These are phyloP conservation scores for Daldinia caldariorum DNA, from an alignment of 495 filamentous ascomycete genomes.

Conservation along the genomic window DNA sequence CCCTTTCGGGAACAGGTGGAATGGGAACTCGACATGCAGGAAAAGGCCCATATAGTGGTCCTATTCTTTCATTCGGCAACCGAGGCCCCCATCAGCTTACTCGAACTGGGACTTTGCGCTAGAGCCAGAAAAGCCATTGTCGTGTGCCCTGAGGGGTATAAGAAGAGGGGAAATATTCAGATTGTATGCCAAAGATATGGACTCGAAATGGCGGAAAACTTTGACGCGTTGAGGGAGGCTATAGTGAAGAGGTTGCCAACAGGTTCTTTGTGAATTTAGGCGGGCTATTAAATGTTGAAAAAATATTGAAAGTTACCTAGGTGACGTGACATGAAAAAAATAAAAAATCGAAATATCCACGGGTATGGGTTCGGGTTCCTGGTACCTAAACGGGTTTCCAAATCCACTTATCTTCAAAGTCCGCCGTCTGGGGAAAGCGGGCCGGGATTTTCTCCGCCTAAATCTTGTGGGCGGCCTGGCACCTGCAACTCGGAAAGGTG, in stretches of 20 bases:
- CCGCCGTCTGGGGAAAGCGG: conserved; percentile 1
- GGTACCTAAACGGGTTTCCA: background rate
- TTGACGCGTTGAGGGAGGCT: conserved; percentile 44
- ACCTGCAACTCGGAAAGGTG: background rate
- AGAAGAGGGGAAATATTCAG: conserved; percentile 66
- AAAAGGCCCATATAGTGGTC: conserved; percentile 61
- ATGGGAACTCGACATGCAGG: conserved; percentile 68
- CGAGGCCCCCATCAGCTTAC: conserved; percentile 58
- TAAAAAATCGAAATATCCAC: background rate
- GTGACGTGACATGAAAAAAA: too few relatives aligned
- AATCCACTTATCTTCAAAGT: background rate
- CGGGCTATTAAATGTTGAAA: too few relatives aligned
- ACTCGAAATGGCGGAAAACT: conserved; percentile 49
- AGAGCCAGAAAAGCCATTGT: conserved; percentile 59
- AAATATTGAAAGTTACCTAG: too few relatives aligned
- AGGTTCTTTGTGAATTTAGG: conserved; percentile 1
- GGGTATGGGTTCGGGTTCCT: too few relatives aligned
- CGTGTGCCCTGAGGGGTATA: conserved; percentile 61
- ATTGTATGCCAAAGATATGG: conserved; percentile 61
- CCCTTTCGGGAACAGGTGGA: conserved; percentile 64
- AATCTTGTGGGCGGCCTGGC: background rate
- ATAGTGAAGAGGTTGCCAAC: conserved; percentile 41
- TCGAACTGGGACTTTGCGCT: conserved; percentile 64
- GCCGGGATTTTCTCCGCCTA: conserved; percentile 38
- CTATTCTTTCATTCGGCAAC: conserved; percentile 63